phyloP scores from a whole-genome alignment of 2,329 filamentous ascomycete species.

The Aureobasidium namibiae region DNA sequence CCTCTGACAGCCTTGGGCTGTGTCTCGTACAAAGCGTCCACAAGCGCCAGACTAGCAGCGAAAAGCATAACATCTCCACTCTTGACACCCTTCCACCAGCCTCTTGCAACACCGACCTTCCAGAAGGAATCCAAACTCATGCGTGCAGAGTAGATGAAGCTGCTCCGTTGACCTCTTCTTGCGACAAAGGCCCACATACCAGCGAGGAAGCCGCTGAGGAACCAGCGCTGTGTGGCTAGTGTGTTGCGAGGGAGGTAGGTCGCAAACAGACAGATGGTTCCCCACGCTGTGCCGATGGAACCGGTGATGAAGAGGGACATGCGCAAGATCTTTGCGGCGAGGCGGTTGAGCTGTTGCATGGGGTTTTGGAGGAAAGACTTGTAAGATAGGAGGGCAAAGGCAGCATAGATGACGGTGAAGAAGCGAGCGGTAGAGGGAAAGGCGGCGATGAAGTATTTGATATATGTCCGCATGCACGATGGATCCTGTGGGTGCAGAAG shows the following conservation, averaged over 20 bases:
- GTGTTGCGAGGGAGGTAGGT: slow-evolving; percentile 63
- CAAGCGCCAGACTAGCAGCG: slow-evolving; percentile 66
- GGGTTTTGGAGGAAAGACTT: slow-evolving; percentile 62
- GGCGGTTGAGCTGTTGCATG: slow-evolving; percentile 53
- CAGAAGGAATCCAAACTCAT: slow-evolving; percentile 75
- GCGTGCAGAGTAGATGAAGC: slow-evolving; percentile 72
- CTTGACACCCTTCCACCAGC: slow-evolving; percentile 76
- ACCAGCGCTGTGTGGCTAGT: slow-evolving; percentile 78
- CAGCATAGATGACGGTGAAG: slow-evolving; percentile 65
- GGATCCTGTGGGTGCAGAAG: slow-evolving; percentile 81
- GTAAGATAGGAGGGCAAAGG: slow-evolving; percentile 62
- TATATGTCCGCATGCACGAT: slow-evolving; percentile 76
- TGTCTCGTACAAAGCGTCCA: slow-evolving; percentile 69
- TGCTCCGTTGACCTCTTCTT: slow-evolving; percentile 51
- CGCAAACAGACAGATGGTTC: slow-evolving; percentile 82
- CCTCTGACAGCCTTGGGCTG: slow-evolving; percentile 62
- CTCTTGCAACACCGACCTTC: slow-evolving; percentile 87
- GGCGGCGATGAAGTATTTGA: slow-evolving; percentile 77
- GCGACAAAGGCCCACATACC: slow-evolving; percentile 81
- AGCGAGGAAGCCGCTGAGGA: slow-evolving; percentile 76
- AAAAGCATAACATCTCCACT: slow-evolving; percentile 83
- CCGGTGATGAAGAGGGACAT: slow-evolving; percentile 72
- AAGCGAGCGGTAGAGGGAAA: slow-evolving; percentile 73
- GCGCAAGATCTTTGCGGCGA: slow-evolving; percentile 63
- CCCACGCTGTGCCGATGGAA: slow-evolving; percentile 81